Base-by-base conservation (phyloP, 2,329 filamentous ascomycete species). In the Sporothrix dimorphospora region DNA sequence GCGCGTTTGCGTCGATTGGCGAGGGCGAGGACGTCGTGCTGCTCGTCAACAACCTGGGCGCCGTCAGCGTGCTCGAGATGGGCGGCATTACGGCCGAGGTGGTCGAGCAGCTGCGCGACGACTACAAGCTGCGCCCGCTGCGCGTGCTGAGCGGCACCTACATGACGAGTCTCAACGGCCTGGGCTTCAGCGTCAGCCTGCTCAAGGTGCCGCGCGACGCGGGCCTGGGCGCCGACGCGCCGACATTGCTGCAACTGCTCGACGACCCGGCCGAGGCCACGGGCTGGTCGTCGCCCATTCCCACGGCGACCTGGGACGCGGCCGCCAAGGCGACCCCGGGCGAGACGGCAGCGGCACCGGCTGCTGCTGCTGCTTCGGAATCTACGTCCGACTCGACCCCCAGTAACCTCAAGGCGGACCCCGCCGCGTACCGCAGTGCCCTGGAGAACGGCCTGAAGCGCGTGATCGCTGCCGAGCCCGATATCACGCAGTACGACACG, bases 101-200 rank as follows among this genome's bases (percentile, higher is more conserved):
- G 1, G 85, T 89, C 4, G 81, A 83, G 67, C 91, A 93, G 81
- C 83, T 94, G 59, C 83, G 82, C 49, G 81, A 81, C 65, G 83
- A 81, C 72, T 89, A 89, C 79, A 83, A 83, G 74, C 89, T 93
- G 77, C 85, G 82, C 45, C 91, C 91, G 0, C 87, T 88, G 19
- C 84, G 92, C 63, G 85, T 92, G 74, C 81, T 93, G 68, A 85
- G 86, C 66, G 92, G 92, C 40, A 92, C 91, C 0, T 94, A 89
- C 80, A 94, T 94, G 91, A 94, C 92, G 5, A 93, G 90, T 74
- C 82, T 94, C 73, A 93, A 94, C 78, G 91, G 91, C 0, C 83
- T 91, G 6, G 92, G 92, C 5, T 94, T 94, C 81, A 93, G 90
- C 79, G 88, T 94, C 76, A 88, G 89, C 7, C 80, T 94, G 45